phyloP scores from a whole-genome alignment of 202 grass and related monocot species.

The Schoenoplectus triqueter region DNA sequence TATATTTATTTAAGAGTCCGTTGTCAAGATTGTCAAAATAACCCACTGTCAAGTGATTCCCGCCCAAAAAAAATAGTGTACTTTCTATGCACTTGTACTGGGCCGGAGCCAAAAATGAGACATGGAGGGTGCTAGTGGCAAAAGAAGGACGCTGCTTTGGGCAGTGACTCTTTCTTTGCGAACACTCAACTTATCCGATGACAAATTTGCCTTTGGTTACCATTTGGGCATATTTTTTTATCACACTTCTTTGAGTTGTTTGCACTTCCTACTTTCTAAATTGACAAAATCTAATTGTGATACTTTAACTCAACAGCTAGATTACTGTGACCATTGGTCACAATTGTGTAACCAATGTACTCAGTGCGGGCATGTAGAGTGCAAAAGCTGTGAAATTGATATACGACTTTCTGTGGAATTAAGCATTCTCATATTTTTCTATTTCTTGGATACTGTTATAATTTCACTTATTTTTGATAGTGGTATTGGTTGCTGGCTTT shows the following conservation, averaged over 20 bases:
- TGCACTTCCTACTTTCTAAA: neutral
- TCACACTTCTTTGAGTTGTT: neutral
- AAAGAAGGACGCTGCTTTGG: too few relatives aligned
- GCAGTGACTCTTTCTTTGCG: too few relatives aligned
- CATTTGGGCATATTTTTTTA: neutral
- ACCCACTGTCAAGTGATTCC: too few relatives aligned
- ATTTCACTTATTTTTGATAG: slow-evolving; percentile 48
- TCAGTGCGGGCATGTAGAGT: slow-evolving; percentile 14
- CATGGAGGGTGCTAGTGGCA: too few relatives aligned
- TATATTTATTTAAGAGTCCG: too few relatives aligned
- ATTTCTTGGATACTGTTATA: slow-evolving; percentile 19
- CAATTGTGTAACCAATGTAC: neutral
- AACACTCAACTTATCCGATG: too few relatives aligned
- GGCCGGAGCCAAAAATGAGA: too few relatives aligned
- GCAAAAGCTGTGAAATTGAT: neutral
- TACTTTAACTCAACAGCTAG: neutral
- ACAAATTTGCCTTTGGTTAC: neutral
- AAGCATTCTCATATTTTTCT: slow-evolving; percentile 46
- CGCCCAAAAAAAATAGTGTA: neutral
- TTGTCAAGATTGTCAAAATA: too few relatives aligned
- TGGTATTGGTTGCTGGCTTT: slow-evolving; percentile 85
- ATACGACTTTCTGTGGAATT: neutral
- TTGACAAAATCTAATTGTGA: neutral
- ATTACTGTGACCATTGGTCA: neutral
- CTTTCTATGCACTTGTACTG: neutral